Evolutionary conservation across 176 grass and related monocot genomes (phyloP).

Genomic region (Olyra latifolia): DNA sequence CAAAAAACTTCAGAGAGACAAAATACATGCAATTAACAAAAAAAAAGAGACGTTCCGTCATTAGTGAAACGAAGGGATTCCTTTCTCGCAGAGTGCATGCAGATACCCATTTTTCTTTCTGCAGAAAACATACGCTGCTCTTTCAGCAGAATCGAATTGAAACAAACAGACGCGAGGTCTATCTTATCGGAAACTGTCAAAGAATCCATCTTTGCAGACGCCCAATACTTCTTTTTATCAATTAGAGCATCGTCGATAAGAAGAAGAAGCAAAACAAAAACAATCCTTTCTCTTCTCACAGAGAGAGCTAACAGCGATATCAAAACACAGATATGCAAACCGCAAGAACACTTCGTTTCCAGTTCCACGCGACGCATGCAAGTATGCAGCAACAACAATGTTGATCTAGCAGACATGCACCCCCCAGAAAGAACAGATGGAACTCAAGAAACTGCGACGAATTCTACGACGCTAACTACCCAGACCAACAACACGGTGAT

Average conservation of each 20-base stretch:
- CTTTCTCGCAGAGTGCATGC: slow-evolving; percentile 20
- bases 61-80: slow-evolving; percentile 3
- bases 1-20: neutral
- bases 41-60: neutral
- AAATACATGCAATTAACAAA: too few relatives aligned
- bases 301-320: neutral
- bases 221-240: neutral
- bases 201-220: neutral
- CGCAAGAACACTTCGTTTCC: neutral
- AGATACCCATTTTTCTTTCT: slow-evolving; percentile 39
- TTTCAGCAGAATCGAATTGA: neutral
- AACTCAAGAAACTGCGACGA: neutral
- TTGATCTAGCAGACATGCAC: neutral
- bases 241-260: neutral
- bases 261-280: neutral
- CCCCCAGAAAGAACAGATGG: neutral
- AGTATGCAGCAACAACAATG: neutral
- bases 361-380: neutral
- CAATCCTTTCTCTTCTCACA: neutral
- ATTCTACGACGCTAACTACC: rapidly evolving
- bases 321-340: neutral
- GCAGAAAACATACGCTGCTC: neutral
- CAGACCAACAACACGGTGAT: neutral
- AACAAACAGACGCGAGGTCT: neutral
- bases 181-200: too few relatives aligned